Base-by-base conservation (phyloP, 345 rosid species). In the Toxicodendron radicans region DNA sequence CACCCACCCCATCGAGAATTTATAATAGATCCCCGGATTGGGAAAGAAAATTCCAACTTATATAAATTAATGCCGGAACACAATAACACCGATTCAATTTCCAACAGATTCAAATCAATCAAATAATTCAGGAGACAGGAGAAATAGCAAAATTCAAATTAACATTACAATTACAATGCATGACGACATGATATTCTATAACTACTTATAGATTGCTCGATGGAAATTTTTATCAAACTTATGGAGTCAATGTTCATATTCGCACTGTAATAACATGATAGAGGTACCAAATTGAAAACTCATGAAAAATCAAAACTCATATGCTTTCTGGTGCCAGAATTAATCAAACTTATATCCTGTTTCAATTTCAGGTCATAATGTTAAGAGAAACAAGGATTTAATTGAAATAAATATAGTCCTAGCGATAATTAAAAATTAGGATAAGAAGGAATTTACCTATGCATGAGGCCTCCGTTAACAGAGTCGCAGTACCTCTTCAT, bases 401-500 rank as follows among this genome's bases (percentile, higher is more conserved):
- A 20, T 72, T 1, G 12, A 35, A 33, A 17, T 30, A 30, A 14
- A 17, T 12, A 3, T 48, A 20, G 21, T 58, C n/a, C 43, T 27
- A 60, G 12, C 11, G 10, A n/a, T 24, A 24, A 17, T 48, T 7
- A 32, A 23, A 56, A 51, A 46, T 32, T 0, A 58, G n/a, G 49
- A 24, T 33, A 33, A 54, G 57, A 38, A 17, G 30, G n/a, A 45
- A 49, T 43, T 76, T 83, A 96, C 98, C 64, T 75, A 63, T 87
- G 88, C 35, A 74, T 70, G 61, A 69, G 78, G 49, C 92, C 90
- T 43, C 97, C 97, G 18, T 84, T 85, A 4, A 90, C 88, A 62
- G 98, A 88, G 85, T 96, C 99, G 16, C 94, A 93, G 80, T 93
- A 93, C 52, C 86, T 87, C 84, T 96, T 96, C 99, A 96, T 78